Evolutionary conservation across 495 filamentous ascomycete genomes (phyloP).

Genomic region (Neurospora tetraspora): DNA sequence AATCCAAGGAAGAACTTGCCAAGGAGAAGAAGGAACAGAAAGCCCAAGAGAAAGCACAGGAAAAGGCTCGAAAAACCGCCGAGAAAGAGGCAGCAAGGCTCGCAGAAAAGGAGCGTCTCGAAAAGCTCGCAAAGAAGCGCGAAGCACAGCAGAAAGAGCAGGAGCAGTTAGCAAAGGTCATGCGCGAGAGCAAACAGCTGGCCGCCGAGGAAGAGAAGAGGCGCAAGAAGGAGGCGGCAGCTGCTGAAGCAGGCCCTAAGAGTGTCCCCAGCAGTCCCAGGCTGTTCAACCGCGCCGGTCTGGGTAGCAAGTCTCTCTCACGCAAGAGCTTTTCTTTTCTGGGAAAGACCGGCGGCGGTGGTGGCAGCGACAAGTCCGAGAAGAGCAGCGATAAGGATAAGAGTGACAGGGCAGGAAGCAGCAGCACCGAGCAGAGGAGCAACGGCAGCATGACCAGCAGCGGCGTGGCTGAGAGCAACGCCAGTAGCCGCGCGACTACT

Average conservation of each 20-base stretch:
- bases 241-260: not conserved
- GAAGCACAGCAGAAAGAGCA: conserved; percentile 28
- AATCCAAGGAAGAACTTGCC: conserved; percentile 45
- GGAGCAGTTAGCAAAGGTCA: conserved; percentile 27
- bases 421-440: conserved; percentile 9
- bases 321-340: conserved; percentile 42
- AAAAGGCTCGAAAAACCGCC: conserved; percentile 55
- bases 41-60: conserved; percentile 55
- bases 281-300: conserved; percentile 28
- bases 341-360: conserved; percentile 12
- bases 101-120: conserved; percentile 38
- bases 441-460: conserved; percentile 6
- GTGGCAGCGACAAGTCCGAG: conserved; percentile 17
- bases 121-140: conserved; percentile 21
- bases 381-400: conserved; percentile 23
- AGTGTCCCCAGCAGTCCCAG: conserved; percentile 15
- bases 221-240: conserved; percentile 22
- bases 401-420: conserved; percentile 6
- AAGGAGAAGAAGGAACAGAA: conserved; percentile 42
- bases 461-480: not conserved
- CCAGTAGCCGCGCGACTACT: not conserved
- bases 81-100: conserved; percentile 56
- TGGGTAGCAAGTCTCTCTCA: conserved; percentile 35
- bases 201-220: conserved; percentile 31
- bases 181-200: conserved; percentile 34